Percentiles rank a stretch among this genome's conserved stretches.
Conservation (phyloP, 768 basidiomycete species). For the Mycena rosella region DNA sequence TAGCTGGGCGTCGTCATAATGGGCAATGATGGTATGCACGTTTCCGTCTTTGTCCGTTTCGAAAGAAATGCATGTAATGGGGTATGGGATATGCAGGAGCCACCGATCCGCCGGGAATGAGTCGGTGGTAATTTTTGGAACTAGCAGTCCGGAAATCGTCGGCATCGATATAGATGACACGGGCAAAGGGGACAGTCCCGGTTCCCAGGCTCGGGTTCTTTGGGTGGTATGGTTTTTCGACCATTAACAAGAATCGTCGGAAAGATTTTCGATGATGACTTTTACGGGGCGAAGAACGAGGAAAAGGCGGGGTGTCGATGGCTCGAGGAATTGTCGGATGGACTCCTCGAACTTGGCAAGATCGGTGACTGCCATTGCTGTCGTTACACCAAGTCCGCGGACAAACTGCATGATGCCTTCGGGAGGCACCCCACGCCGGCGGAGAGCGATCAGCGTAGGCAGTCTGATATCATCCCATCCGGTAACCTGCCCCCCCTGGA, state of each 20-base stretch:
- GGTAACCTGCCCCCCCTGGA: conserved; percentile 82
- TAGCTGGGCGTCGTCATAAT: conserved; percentile 83
- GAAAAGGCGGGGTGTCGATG: too few relatives aligned
- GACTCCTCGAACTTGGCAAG: conserved; percentile 91
- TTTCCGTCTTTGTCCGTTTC: conserved; percentile 78
- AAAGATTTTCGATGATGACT: too few relatives aligned
- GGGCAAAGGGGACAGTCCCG: conserved; percentile 85
- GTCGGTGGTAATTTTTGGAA: conserved; percentile 96
- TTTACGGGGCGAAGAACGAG: too few relatives aligned
- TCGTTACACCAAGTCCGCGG: conserved; percentile 93
- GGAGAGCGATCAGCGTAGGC: conserved; percentile 94
- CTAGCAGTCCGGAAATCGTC: conserved; percentile 94
- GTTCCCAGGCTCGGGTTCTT: conserved; percentile 90
- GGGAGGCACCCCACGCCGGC: conserved; percentile 94
- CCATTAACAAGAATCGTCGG: conserved; percentile 83
- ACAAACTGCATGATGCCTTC: conserved; percentile 95
- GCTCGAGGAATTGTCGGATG: too few relatives aligned
- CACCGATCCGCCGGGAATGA: conserved; percentile 96
- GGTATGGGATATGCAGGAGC: conserved; percentile 93
- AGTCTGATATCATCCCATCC: conserved; percentile 99
- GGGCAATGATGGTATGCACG: conserved; percentile 82
- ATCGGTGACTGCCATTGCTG: conserved; percentile 84
- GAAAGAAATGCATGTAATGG: conserved; percentile 91
- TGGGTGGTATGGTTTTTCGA: conserved; percentile 94
- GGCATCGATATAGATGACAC: conserved; percentile 89